Percentiles rank a stretch among this genome's conserved stretches.
Conservation (phyloP, 2,329 filamentous ascomycete species). For the Aspergillus eucalypticola region DNA sequence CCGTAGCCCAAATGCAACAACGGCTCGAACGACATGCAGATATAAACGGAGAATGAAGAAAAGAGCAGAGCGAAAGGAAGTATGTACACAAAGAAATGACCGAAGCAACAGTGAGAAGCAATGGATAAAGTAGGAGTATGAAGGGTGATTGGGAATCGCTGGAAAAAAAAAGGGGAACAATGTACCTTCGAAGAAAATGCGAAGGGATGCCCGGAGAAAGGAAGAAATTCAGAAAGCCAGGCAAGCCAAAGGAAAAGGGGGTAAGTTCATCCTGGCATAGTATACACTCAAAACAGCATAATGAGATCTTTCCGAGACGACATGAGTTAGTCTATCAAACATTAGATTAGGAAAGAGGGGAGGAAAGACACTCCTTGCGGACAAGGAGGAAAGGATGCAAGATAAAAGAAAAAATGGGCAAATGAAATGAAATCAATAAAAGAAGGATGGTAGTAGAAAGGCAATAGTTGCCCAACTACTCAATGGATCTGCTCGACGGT, state of each 20-base stretch:
- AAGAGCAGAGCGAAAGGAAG: slow-evolving; percentile 17
- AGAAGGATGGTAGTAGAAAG: neutral
- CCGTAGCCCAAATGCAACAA: slow-evolving; percentile 13
- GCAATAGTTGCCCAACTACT: slow-evolving; percentile 24
- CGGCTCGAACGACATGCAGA: slow-evolving; percentile 7
- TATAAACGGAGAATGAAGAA: slow-evolving; percentile 19
- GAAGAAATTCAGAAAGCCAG: slow-evolving; percentile 8
- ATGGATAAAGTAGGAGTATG: neutral
- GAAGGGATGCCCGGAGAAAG: neutral
- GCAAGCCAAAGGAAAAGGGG: no score
- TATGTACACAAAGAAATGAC: slow-evolving; percentile 30
- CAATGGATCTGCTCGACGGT: slow-evolving; percentile 26
- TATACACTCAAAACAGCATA: slow-evolving; percentile 23
- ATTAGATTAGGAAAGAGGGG: slow-evolving; percentile 31
- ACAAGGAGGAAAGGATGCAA: neutral
- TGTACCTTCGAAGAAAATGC: slow-evolving; percentile 14
- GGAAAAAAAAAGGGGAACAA: slow-evolving; percentile 17
- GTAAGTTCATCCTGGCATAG: slow-evolving; percentile 12
- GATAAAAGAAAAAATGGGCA: neutral
- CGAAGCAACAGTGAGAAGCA: slow-evolving; percentile 1
- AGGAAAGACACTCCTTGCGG: slow-evolving; percentile 1
- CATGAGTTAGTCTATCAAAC: slow-evolving; percentile 36
- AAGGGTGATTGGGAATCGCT: slow-evolving; percentile 3
- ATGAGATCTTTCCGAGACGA: slow-evolving; percentile 29
- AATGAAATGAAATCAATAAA: neutral